Evolutionary conservation across 2,329 filamentous ascomycete species (phyloP), one percentile per base, ranked within the genome.

Genomic region (Zymoseptoria pseudotritici): DNA sequence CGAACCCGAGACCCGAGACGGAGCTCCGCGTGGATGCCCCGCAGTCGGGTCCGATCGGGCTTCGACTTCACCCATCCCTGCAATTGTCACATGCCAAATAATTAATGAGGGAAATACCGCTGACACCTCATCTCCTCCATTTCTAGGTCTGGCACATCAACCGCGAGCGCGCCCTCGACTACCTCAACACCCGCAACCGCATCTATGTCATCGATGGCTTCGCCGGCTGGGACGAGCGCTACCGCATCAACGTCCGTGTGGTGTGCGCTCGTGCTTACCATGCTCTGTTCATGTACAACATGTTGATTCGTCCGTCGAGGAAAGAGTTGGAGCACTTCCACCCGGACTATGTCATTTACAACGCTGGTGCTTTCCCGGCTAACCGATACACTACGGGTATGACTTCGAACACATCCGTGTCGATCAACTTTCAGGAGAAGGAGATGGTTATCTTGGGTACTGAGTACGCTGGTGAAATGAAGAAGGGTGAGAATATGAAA

Each of bases 401-500:
- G 94, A 99, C 94, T 71, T 97, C 94, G 20, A 90, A 91, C 64
- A 99, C 94, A 56, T 99, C 94, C 8, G 93, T 99, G 56, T 89
- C 94, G 69, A 95, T 99, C 82, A 99, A 99, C 86, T 99, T 99
- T 72, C 89, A 89, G 74, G 92, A 97, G 75, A 97, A 96, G 87
- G 94, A 99, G 84, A 99, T 99, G 94, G 94, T 99, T 69, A 99
- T 99, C 75, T 87, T 99, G 60, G 94, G 94, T 76, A 99, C 94
- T 42, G 94, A 99, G 81, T 99, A 99, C 74, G 94, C 94, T 60
- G 66, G 66, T 36, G 67, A 70, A 13, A 71, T 71, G 68, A 71
- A 70, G 56, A 70, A 71, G 63, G 67, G 62, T 61, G 49, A 54
- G 50, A 42, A 17, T 11, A 21, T 19, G 10, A 11, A 55, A 46